phyloP scores from a whole-genome alignment of 2,329 filamentous ascomycete species.

The Pseudogymnoascus verrucosus region DNA sequence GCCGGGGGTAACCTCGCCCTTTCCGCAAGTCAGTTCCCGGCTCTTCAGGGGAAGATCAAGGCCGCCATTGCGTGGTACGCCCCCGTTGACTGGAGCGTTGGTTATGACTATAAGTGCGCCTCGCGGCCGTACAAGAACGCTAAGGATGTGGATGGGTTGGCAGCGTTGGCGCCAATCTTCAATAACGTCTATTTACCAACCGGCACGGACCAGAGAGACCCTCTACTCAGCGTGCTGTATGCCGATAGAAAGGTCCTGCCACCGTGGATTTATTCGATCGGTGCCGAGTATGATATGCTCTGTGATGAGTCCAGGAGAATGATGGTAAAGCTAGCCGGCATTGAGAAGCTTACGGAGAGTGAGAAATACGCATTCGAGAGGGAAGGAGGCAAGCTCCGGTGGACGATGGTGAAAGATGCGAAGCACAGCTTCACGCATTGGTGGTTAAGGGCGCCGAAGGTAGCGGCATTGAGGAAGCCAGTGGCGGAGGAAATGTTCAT shows the following conservation, averaged over 20 bases:
- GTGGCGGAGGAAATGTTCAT: slow-evolving; percentile 1
- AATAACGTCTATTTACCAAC: slow-evolving; percentile 17
- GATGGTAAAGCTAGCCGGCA: slow-evolving; percentile 13
- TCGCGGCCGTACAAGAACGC: slow-evolving; percentile 27
- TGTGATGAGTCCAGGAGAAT: slow-evolving; percentile 18
- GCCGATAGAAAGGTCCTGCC: slow-evolving; percentile 19
- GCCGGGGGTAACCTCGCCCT: slow-evolving; percentile 44
- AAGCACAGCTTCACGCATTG: slow-evolving; percentile 3
- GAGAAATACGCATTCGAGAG: background rate
- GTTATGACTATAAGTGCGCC: slow-evolving; percentile 24
- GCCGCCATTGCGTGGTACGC: slow-evolving; percentile 39
- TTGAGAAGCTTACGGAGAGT: slow-evolving; percentile 3
- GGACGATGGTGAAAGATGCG: background rate
- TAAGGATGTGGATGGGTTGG: slow-evolving; percentile 16
- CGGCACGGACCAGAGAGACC: slow-evolving; percentile 20
- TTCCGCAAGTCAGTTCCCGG: slow-evolving; percentile 32
- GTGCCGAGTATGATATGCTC: slow-evolving; percentile 23
- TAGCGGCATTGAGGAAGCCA: background rate
- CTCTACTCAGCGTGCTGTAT: slow-evolving; percentile 18
- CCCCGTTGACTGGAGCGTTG: slow-evolving; percentile 33
- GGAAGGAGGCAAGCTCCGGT: background rate
- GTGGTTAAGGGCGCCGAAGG: background rate
- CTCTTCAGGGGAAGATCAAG: slow-evolving; percentile 25
- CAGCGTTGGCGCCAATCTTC: slow-evolving; percentile 11
- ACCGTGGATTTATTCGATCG: slow-evolving; percentile 18